A percentile compares a stretch with the other conserved stretches of the same genome.
Evolutionary conservation across 257 asterid genomes (phyloP).

Genomic region (Lantana camara): DNA sequence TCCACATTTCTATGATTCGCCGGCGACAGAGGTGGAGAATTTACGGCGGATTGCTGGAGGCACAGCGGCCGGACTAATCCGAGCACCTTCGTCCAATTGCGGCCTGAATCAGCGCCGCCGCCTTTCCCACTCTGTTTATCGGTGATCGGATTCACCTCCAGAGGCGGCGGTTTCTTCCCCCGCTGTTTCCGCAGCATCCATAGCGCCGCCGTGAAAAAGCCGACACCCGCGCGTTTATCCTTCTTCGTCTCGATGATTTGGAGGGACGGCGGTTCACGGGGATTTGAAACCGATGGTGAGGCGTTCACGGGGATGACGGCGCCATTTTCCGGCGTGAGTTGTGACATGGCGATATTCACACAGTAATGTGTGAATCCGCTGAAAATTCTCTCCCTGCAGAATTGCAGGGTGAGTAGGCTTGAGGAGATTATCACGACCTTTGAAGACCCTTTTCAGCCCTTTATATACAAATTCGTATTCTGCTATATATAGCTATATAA

Average conservation of each 20-base stretch:
- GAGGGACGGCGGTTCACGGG: background rate
- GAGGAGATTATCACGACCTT: slow-evolving; percentile 17
- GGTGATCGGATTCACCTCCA: background rate
- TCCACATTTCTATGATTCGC: background rate
- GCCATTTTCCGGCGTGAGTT: slow-evolving; percentile 24
- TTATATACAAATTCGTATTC: background rate
- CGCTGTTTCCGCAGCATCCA: slow-evolving; percentile 42
- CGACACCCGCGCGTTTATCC: slow-evolving; percentile 49
- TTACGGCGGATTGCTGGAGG: slow-evolving; percentile 42
- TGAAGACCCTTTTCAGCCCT: background rate
- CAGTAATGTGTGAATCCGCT: slow-evolving; percentile 4
- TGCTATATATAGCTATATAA: background rate
- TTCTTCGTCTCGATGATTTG: slow-evolving; percentile 21
- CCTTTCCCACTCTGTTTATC: background rate
- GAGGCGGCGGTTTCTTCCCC: slow-evolving; percentile 26
- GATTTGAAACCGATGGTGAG: background rate
- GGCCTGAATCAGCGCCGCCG: slow-evolving; percentile 21
- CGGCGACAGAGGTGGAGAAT: slow-evolving; percentile 34
- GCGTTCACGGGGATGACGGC: background rate
- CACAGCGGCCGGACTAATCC: slow-evolving; percentile 77
- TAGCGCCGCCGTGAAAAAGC: slow-evolving; percentile 59
- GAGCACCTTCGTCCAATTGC: slow-evolving; percentile 63
- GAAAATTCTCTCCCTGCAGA: slow-evolving; percentile 55
- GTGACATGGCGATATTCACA: slow-evolving; percentile 3
- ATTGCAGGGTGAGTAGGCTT: slow-evolving; percentile 64